These are phyloP conservation scores for Verbascum thapsus DNA, from an alignment of 257 asterid genomes.

Conservation along the genomic window DNA sequence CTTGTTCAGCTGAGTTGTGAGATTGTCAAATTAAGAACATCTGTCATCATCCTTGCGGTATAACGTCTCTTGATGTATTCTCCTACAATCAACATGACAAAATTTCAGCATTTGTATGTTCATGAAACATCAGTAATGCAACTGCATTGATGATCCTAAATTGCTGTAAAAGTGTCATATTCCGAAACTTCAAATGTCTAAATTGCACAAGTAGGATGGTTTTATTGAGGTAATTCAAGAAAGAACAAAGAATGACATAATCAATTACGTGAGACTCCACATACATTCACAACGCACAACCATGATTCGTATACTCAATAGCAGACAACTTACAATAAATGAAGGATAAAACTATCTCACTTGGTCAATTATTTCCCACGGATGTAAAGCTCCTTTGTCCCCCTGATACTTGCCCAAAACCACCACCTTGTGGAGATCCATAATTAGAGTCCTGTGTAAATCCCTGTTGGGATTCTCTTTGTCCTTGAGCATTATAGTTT, in stretches of 20 bases:
- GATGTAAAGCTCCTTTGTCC: conserved; percentile 36
- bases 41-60: too few relatives aligned
- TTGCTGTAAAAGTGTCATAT: too few relatives aligned
- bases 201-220: conserved; percentile 1
- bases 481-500: too few relatives aligned
- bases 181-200: conserved; percentile 1
- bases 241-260: background rate
- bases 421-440: conserved; percentile 39
- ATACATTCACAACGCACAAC: conserved; percentile 15
- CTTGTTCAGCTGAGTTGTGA: too few relatives aligned
- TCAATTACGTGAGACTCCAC: conserved; percentile 7
- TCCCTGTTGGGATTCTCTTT: conserved; percentile 20
- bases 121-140: too few relatives aligned
- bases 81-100: conserved; percentile 22
- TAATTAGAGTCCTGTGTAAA: conserved; percentile 32
- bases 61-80: background rate
- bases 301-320: conserved; percentile 10
- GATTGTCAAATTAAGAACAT: too few relatives aligned
- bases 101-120: conserved; percentile 14
- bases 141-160: too few relatives aligned
- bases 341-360: conserved; percentile 38
- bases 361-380: conserved; percentile 31
- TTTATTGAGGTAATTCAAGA: background rate
- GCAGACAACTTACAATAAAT: background rate
- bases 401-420: conserved; percentile 33